A percentile compares a stretch with the other conserved stretches of the same genome.
Conservation (phyloP, 2,329 filamentous ascomycete genomes). For the Xylariomycetidae sp. region DNA sequence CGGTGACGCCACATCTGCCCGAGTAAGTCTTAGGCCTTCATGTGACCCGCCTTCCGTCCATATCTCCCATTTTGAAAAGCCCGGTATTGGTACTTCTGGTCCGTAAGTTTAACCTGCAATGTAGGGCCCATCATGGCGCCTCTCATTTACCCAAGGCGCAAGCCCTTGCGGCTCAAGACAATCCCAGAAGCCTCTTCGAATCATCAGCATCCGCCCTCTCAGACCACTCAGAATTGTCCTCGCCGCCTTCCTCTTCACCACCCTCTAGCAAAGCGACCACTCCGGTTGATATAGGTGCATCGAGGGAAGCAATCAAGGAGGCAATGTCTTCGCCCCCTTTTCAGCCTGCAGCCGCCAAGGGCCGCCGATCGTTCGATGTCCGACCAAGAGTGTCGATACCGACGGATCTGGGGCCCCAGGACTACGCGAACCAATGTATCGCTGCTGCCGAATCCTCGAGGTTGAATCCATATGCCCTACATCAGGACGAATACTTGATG, state of each 20-base stretch:
- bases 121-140: slow-evolving; percentile 2
- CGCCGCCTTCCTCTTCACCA: slow-evolving; percentile 39
- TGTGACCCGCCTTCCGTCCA: slow-evolving; percentile 7
- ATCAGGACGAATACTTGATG: slow-evolving; percentile 76
- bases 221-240: slow-evolving; percentile 51
- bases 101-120: too few relatives aligned
- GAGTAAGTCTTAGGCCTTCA: slow-evolving; percentile 20
- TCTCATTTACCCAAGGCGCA: slow-evolving; percentile 4
- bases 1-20: slow-evolving; percentile 11
- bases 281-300: slow-evolving; percentile 42
- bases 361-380: slow-evolving; percentile 47
- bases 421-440: slow-evolving; percentile 90
- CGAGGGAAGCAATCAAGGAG: slow-evolving; percentile 29
- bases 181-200: slow-evolving; percentile 29
- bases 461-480: slow-evolving; percentile 82
- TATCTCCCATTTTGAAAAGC: neutral
- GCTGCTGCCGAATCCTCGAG: slow-evolving; percentile 83
- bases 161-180: slow-evolving; percentile 5
- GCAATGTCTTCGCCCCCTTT: slow-evolving; percentile 10
- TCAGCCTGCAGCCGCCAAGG: slow-evolving; percentile 12
- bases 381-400: slow-evolving; percentile 81
- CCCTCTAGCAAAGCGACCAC: slow-evolving; percentile 60
- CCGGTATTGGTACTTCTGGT: too few relatives aligned
- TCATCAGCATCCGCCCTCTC: slow-evolving; percentile 49
- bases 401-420: slow-evolving; percentile 59